Percentiles rank a stretch among this genome's conserved stretches.
These are phyloP conservation scores for Backusella psychrophila DNA, from an alignment of 192 early-diverging fungal species.

Conservation along the genomic window DNA sequence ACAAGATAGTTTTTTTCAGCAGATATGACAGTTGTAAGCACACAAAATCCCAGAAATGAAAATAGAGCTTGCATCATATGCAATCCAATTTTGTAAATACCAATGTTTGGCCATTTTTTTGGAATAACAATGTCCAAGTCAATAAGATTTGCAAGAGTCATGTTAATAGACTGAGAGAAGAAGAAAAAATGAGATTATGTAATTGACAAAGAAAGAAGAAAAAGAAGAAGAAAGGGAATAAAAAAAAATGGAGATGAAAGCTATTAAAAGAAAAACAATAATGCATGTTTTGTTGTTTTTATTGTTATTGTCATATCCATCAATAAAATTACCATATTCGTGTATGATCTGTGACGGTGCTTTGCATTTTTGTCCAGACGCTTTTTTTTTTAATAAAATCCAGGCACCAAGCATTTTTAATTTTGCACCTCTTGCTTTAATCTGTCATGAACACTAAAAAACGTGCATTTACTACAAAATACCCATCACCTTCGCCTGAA, in stretches of 20 bases:
- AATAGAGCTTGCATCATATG: not conserved
- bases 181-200: not conserved
- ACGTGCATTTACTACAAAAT: not conserved
- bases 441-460: not conserved
- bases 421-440: not conserved
- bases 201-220: not conserved
- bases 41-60: conserved; percentile 3
- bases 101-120: not conserved
- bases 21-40: not conserved
- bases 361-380: not conserved
- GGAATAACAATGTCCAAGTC: conserved; percentile 1
- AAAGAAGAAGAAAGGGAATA: not conserved
- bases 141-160: not conserved
- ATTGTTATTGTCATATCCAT: not conserved
- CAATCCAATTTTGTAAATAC: not conserved
- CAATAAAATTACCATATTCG: not conserved
- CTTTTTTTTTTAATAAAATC: not conserved
- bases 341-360: not conserved
- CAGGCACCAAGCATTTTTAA: not conserved
- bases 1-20: not conserved
- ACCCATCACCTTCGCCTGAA: conserved; percentile 4
- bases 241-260: not conserved
- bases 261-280: not conserved
- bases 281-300: not conserved
- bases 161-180: not conserved